Evolutionary conservation across 1,284 basidiomycete species (phyloP), one percentile per base, ranked within the genome.

Genomic region (Irpex sp.): DNA sequence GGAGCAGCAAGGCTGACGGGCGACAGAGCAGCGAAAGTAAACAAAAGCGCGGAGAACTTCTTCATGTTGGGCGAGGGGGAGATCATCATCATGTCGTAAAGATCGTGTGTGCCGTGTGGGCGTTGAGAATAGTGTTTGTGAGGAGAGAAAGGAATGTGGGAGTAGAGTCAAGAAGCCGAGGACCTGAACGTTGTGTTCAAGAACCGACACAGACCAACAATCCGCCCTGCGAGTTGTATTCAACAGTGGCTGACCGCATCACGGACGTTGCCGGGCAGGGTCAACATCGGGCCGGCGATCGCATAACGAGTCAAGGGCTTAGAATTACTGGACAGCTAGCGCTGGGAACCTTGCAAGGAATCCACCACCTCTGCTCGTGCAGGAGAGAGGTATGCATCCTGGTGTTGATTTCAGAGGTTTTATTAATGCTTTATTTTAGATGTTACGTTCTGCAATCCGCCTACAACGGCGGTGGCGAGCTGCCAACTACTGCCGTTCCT

Each of bases 71-170:
- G 49, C 58, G 37, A 59, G 46, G 15, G 43, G 46, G 21, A 37
- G 37, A 33, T 4, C 46, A 36, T 58, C 58, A 59, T 67, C 55
- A 31, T 60, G 35, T 43, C 35, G 57, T 57, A 66, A 66, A 35
- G 65, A 66, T 66, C 65, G 66, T 66, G 58, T 58, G 58, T 67
- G 66, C 66, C 66, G 66, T 66, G 66, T 57, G 66, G 66, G 66
- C 66, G 63, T 68, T 51, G 36, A 43, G 46, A 11, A 36, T 59
- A 60, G 43, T 57, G 17, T 13, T 36, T 11, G 19, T 59, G 62
- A 21, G 26, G 19, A 43, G 51, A 26, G 36, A 54, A 61, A 33
- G 37, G 49, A 39, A 51, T 53, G 19, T 54, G 19, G 58, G 26
- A 55, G 46, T 36, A 53, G 37, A 47, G 50, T 59, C 58, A 58